phyloP scores from a whole-genome alignment of 73 alveolate genomes.

The Stentor coeruleus region DNA sequence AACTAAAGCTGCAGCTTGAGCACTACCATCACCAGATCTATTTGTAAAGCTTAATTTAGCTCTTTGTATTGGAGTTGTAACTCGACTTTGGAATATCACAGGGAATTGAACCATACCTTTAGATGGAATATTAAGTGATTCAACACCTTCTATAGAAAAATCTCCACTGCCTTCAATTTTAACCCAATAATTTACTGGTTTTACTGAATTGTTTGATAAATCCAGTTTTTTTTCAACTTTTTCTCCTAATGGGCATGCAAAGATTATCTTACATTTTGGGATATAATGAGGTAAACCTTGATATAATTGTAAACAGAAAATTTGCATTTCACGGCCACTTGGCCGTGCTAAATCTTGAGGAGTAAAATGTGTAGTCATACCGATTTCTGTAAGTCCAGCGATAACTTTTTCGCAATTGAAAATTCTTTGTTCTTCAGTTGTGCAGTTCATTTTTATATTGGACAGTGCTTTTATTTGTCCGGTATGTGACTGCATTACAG shows the following conservation, averaged over 20 bases:
- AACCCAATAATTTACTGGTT: constrained; percentile 92
- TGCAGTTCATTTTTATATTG: constrained; percentile 57
- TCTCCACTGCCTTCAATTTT: constrained; percentile 90
- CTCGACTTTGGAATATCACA: constrained; percentile 80
- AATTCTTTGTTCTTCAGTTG: constrained; percentile 57
- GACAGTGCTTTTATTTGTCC: constrained; percentile 59
- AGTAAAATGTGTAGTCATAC: constrained; percentile 61
- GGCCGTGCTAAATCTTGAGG: constrained; percentile 83
- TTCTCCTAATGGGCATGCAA: constrained; percentile 92
- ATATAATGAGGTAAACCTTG: constrained; percentile 92
- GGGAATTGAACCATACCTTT: constrained; percentile 77
- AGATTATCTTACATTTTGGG: constrained; percentile 90
- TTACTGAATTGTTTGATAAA: constrained; percentile 82
- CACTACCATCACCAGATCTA: constrained; percentile 82
- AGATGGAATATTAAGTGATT: constrained; percentile 83
- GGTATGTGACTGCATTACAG: constrained; percentile 63
- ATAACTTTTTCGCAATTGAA: constrained; percentile 71
- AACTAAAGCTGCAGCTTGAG: constrained; percentile 96
- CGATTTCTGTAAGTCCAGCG: constrained; percentile 74
- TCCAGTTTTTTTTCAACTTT: constrained; percentile 79
- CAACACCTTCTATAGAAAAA: constrained; percentile 74
- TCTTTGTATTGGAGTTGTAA: constrained; percentile 71
- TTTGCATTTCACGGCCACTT: constrained; percentile 93
- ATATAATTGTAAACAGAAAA: constrained; percentile 78
- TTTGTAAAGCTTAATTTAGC: constrained; percentile 92